Evolutionary conservation across 2,329 filamentous ascomycete species (phyloP).

Genomic region (Trichoderma koningiopsis): DNA sequence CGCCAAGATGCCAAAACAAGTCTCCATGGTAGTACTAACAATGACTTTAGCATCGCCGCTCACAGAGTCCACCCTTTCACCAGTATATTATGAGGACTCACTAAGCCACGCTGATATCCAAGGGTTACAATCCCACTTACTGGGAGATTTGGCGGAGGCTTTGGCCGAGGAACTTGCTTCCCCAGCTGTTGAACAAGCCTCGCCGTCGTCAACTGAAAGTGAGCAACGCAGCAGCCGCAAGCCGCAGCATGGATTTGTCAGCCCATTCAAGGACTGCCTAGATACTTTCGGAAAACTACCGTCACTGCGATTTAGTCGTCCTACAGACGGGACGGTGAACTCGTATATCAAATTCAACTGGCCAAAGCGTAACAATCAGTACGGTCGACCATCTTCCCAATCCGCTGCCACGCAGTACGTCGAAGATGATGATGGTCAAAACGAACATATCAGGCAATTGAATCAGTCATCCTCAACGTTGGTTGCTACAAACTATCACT

Average conservation of each 20-base stretch:
- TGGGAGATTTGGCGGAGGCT: slow-evolving; percentile 27
- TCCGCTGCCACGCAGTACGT: background rate
- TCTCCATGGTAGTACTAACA: slow-evolving; percentile 38
- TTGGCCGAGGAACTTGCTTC: background rate
- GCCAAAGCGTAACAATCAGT: slow-evolving; percentile 29
- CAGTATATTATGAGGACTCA: slow-evolving; percentile 22
- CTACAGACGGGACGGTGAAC: slow-evolving; percentile 40
- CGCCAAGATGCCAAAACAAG: background rate
- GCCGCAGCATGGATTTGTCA: slow-evolving; percentile 28
- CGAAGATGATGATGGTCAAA: background rate
- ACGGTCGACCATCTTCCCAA: background rate
- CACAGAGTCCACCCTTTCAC: slow-evolving; percentile 28
- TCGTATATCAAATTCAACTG: slow-evolving; percentile 45
- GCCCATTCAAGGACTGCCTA: slow-evolving; percentile 39
- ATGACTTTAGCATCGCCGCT: slow-evolving; percentile 33
- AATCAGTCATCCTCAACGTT: background rate
- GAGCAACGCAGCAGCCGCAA: slow-evolving; percentile 23
- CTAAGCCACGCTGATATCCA: background rate
- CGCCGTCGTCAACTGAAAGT: slow-evolving; percentile 20
- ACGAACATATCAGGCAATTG: background rate
- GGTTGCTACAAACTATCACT: background rate
- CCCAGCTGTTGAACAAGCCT: slow-evolving; percentile 12
- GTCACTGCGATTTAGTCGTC: slow-evolving; percentile 35
- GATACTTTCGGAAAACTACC: slow-evolving; percentile 34
- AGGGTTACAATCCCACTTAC: slow-evolving; percentile 24